phyloP scores from a whole-genome alignment of 495 filamentous ascomycete genomes.

The Penicillium malachiteum region DNA sequence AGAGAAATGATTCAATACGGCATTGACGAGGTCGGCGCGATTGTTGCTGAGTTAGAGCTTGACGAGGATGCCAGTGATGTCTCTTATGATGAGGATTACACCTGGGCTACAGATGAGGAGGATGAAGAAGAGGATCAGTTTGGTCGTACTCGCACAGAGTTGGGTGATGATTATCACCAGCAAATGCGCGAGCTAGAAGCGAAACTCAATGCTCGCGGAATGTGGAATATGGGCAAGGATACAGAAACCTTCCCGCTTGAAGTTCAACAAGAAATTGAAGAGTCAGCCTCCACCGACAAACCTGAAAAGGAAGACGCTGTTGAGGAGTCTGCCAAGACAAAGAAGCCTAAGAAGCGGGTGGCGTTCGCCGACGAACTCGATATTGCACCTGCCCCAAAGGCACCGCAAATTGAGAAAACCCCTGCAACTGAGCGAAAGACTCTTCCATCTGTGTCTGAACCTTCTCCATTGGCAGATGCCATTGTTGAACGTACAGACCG shows the following conservation, averaged over 20 bases:
- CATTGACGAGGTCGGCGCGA: constrained; percentile 77
- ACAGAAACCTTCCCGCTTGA: constrained; percentile 32
- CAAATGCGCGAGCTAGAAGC: constrained; percentile 84
- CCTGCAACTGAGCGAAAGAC: constrained; percentile 27
- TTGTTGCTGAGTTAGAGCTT: constrained; percentile 90
- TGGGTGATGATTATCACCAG: constrained; percentile 69
- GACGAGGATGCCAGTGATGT: constrained; percentile 66
- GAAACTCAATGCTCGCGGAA: constrained; percentile 58
- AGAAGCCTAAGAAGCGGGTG: constrained; percentile 63
- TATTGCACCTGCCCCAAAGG: constrained; percentile 53
- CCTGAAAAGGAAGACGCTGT: constrained; percentile 8
- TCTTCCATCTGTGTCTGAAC: constrained; percentile 33
- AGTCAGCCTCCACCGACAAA: constrained; percentile 20
- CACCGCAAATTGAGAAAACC: constrained; percentile 1
- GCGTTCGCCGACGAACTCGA: constrained; percentile 79
- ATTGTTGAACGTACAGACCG: constrained; percentile 49
- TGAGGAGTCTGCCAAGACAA: constrained; percentile 14
- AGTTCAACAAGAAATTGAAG: constrained; percentile 31
- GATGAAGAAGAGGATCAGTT: constrained; percentile 64
- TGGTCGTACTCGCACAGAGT: constrained; percentile 62
- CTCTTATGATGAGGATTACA: constrained; percentile 54
- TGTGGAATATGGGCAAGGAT: constrained; percentile 54
- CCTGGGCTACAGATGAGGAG: constrained; percentile 55
- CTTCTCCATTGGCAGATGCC: constrained; percentile 37
- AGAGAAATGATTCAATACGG: constrained; percentile 91